Evolutionary conservation across 495 filamentous ascomycete species (phyloP), one percentile per base, ranked within the genome.

Genomic region (Penicillium arizonense): DNA sequence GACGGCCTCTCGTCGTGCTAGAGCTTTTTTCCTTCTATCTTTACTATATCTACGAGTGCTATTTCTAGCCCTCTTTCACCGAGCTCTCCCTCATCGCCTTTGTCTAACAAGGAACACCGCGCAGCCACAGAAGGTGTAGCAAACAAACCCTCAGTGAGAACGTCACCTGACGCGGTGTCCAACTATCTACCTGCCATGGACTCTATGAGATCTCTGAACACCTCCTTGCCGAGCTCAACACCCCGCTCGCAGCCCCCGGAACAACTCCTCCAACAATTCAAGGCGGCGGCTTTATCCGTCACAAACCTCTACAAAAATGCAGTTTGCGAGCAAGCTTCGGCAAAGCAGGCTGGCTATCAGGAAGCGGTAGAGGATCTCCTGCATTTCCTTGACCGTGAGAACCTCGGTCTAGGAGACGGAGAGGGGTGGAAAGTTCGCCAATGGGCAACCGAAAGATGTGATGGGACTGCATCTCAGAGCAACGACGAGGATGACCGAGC

Each of bases 241-340:
- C 74, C 74, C 30, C 67, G 72, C 20, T 70, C 70, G 28, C 88
- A 89, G 50, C 83, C 86, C 21, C 81, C 87, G 11, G 89, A 91
- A 64, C 80, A 94, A 62, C 83, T 97, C 36, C 81, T 96, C 41
- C 86, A 91, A 46, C 84, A 89, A 47, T 99, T 99, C 80, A 92
- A 88, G 66, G 81, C 86, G 34, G 95, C 95, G 20, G 95, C 95
- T 12, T 77, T 97, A 18, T 96, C 95, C 3, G 92, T 97, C 46
- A 97, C 95, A 41, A 93, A 91, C 56, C 85, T 99, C 26, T 97
- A 97, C 74, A 96, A 96, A 68, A 89, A 85, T 46, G 91, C 93
- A 13, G 86, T 87, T 2, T 76, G 82, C 47, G 87, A 90, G 18
- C 84, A 89, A 58, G 76, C 83, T n/a, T 85, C 87, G 55, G 80